phyloP scores from a whole-genome alignment of 1,139 yeast species.

The Geotrichum reessii region DNA sequence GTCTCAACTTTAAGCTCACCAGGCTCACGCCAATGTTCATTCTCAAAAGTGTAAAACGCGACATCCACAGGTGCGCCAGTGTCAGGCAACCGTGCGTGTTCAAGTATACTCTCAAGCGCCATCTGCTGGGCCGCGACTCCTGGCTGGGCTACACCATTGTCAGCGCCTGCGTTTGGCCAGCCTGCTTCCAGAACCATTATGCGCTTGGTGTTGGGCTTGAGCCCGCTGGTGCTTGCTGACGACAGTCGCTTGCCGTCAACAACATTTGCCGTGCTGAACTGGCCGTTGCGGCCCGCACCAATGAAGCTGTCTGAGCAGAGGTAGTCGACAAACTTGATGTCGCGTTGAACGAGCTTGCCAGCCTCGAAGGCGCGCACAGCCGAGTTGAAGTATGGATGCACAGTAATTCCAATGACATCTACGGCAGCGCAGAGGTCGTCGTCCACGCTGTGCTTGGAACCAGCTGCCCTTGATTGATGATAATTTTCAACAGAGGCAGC shows the following conservation, averaged over 20 bases:
- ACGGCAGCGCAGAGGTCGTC: constrained; percentile 30
- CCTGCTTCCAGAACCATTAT: constrained; percentile 61
- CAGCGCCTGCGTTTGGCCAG: constrained; percentile 58
- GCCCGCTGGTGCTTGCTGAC: not conserved
- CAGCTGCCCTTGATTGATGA: not conserved
- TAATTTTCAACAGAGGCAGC: constrained; percentile 25
- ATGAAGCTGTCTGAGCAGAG: constrained; percentile 30
- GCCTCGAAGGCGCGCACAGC: constrained; percentile 24
- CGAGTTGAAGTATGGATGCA: constrained; percentile 29
- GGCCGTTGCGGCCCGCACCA: constrained; percentile 6
- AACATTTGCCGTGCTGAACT: too few relatives aligned
- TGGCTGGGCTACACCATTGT: constrained; percentile 54
- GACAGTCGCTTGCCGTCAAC: not conserved
- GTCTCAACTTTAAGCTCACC: constrained; percentile 27
- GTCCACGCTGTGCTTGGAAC: not conserved
- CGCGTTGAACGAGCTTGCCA: constrained; percentile 26
- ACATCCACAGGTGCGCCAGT: constrained; percentile 11
- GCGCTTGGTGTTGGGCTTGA: constrained; percentile 16
- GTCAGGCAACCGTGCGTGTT: constrained; percentile 23
- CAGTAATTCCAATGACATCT: constrained; percentile 29
- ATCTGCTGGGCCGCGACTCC: constrained; percentile 47
- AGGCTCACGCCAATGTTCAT: constrained; percentile 30
- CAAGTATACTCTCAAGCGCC: constrained; percentile 45
- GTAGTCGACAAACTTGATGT: constrained; percentile 28
- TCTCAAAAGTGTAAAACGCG: constrained; percentile 23